Conservation (phyloP, 2,329 filamentous ascomycete genomes). For the Aspergillus versicolor region DNA sequence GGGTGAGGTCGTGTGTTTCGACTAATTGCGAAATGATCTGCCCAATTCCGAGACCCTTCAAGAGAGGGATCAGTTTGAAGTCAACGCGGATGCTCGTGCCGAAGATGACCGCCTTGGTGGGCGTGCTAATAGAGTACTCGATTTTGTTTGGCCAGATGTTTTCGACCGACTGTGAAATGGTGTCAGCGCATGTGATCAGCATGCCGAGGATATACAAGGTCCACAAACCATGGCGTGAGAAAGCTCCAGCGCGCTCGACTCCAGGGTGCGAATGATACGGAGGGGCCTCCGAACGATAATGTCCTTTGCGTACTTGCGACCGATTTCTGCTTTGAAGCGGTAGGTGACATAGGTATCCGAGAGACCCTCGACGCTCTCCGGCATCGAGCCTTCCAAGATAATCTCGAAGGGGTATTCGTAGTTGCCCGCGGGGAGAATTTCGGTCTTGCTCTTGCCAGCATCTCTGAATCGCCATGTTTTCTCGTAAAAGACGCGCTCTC, state of each 20-base stretch:
- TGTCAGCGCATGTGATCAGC: conserved; percentile 15
- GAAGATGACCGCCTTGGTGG: conserved; percentile 91
- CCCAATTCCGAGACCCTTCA: conserved; percentile 87
- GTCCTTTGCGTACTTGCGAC: conserved; percentile 87
- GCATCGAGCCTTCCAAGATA: conserved; percentile 64
- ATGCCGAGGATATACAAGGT: background rate
- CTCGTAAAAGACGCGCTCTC: conserved; percentile 58
- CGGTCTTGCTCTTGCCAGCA: conserved; percentile 46
- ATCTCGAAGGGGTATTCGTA: conserved; percentile 82
- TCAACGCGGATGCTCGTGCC: conserved; percentile 82
- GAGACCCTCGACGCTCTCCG: conserved; percentile 90
- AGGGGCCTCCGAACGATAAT: conserved; percentile 76
- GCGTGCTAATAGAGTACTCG: conserved; percentile 90
- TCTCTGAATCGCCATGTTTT: conserved; percentile 72
- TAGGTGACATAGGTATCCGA: conserved; percentile 85
- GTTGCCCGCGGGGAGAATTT: conserved; percentile 68
- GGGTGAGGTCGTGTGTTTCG: conserved; percentile 70
- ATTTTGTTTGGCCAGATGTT: conserved; percentile 98
- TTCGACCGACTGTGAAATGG: conserved; percentile 66
- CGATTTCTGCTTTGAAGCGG: conserved; percentile 84
- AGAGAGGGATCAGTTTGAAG: conserved; percentile 80
- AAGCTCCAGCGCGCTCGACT: conserved; percentile 72
- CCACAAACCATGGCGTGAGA: conserved; percentile 73
- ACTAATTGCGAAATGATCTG: conserved; percentile 76
- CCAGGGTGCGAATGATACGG: conserved; percentile 74